These are phyloP conservation scores for Lichtheimia hyalospora DNA, from an alignment of 371 early-diverging fungal genomes.

Conservation along the genomic window DNA sequence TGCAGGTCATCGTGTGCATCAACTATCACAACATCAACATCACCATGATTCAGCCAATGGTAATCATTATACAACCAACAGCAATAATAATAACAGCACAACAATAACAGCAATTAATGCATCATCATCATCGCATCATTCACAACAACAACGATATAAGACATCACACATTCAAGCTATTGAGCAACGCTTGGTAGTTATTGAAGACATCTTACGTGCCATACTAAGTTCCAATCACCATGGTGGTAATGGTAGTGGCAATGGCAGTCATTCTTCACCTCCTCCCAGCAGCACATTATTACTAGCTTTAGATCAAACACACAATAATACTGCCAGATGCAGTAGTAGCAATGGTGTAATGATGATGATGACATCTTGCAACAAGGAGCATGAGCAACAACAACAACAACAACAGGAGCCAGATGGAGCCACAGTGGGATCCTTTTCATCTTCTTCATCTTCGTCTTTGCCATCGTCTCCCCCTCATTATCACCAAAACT, in stretches of 20 bases:
- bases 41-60: neutral
- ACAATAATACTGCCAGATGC: neutral
- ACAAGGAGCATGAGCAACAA: neutral
- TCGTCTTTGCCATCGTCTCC: too few relatives aligned
- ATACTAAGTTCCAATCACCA: slow-evolving; percentile 9
- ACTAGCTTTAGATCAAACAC: slow-evolving; percentile 1
- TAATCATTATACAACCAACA: neutral
- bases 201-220: slow-evolving; percentile 39
- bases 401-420: neutral
- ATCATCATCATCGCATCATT: neutral
- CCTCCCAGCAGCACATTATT: neutral
- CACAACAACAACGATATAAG: neutral
- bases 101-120: neutral
- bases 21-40: neutral
- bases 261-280: too few relatives aligned
- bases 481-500: too few relatives aligned
- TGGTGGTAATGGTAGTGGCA: too few relatives aligned
- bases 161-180: slow-evolving; percentile 29
- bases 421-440: slow-evolving; percentile 1
- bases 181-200: slow-evolving; percentile 33
- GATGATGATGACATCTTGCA: neutral
- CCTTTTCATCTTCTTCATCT: neutral
- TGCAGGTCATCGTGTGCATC: too few relatives aligned
- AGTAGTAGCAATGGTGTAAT: neutral
- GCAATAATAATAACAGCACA: slow-evolving; percentile 8